Evolutionary conservation across 371 early-diverging fungal species (phyloP).

Genomic region (Apophysomyces ossiformis): DNA sequence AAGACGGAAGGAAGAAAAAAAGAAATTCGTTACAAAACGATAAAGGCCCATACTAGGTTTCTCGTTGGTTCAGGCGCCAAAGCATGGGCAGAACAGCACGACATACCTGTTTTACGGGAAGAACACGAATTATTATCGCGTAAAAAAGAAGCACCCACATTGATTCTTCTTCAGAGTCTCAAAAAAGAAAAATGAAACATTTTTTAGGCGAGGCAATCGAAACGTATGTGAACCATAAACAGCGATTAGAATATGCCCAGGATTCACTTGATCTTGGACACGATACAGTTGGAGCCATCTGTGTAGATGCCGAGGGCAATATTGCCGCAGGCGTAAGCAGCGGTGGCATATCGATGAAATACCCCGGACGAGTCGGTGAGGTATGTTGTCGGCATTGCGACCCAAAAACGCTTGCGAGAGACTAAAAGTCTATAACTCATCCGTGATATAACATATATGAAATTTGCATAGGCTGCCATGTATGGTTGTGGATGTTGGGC

Average conservation of each 20-base stretch:
- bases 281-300: conserved; percentile 92
- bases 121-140: conserved; percentile 1
- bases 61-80: conserved; percentile 71
- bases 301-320: conserved; percentile 68
- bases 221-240: conserved; percentile 29
- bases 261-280: conserved; percentile 36
- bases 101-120: conserved; percentile 31
- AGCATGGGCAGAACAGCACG: conserved; percentile 49
- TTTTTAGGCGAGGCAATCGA: conserved; percentile 17
- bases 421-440: too few relatives aligned
- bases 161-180: too few relatives aligned
- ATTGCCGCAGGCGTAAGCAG: conserved; percentile 83
- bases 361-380: conserved; percentile 86
- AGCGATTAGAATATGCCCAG: conserved; percentile 12
- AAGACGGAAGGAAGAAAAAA: conserved; percentile 12
- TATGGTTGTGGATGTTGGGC: conserved; percentile 81
- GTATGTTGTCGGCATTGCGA: conserved; percentile 31
- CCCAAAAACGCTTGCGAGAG: neutral
- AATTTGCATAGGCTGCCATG: conserved; percentile 62
- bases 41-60: conserved; percentile 33
- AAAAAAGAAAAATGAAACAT: conserved; percentile 23
- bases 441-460: neutral
- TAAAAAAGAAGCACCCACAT: neutral
- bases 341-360: conserved; percentile 87
- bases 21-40: neutral